Evolutionary conservation across 2,329 filamentous ascomycete genomes (phyloP), one percentile per base, ranked within the genome.

Genomic region (Lecanoromycetidae sp.): DNA sequence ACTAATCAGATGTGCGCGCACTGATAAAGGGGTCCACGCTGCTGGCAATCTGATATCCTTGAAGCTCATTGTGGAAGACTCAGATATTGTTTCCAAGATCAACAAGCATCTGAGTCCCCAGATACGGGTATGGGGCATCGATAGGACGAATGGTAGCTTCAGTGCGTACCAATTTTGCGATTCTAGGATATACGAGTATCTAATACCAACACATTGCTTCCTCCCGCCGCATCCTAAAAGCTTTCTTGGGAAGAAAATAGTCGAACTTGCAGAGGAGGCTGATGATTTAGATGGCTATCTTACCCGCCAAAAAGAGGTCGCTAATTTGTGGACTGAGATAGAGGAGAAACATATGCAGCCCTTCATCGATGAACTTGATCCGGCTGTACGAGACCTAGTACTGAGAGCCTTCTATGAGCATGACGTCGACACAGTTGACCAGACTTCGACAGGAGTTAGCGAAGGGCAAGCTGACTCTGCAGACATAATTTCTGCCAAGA

Each of bases 11-110:
- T 98, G 91, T 64, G 91, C 91, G 3, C 77, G 91, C 54, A 98
- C 91, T 0, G 91, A 98, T 68, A 98, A 96, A 71, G 91, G 91
- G 46, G 90, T 96, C 2, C 90, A 96, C 63, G 90, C 90, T 1
- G 90, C 90, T 1, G 91, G 90, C 44, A 96, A 96, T 60, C 82
- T 96, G 59, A 86, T 96, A 52, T 94, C 87, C 26, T 65, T 96
- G 58, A 98, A 98, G 69, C 72, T 98, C 57, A 96, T 98, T 57
- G 82, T 95, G 39, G 90, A 96, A 65, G 90, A 96, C 49, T 74
- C 79, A 9, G 80, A 94, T 53, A 78, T 95, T 40, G 80, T 96
- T 20, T 71, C 87, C 48, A 94, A 86, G 67, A 94, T 98, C 74
- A 98, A 98, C 66, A 75, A 79, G 29, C 70, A 84, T 47, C 72